Percentiles rank a stretch among this genome's conserved stretches.
phyloP scores from a whole-genome alignment of 352 stramenopile species.

The Phytophthora colocasiae region DNA sequence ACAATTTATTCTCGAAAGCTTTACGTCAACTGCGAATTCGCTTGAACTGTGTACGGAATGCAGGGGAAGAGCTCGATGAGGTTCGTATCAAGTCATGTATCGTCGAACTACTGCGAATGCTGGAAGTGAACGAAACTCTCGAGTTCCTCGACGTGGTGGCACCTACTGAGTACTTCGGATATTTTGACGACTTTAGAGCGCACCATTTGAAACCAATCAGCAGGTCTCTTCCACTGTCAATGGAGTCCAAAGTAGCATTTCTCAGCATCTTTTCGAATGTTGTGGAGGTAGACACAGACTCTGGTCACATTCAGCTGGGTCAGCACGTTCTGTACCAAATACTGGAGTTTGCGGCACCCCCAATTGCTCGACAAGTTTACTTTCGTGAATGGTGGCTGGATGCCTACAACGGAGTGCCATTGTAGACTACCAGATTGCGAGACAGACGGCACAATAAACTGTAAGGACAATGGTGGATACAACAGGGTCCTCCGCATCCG shows the following conservation, averaged over 20 bases:
- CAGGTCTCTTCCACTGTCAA: neutral
- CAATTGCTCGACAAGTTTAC: constrained; percentile 13
- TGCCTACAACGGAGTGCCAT: constrained; percentile 4
- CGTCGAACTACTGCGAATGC: constrained; percentile 5
- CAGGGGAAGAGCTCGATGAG: neutral
- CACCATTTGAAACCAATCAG: constrained; percentile 2
- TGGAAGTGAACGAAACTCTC: constrained; percentile 7
- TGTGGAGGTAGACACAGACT: neutral
- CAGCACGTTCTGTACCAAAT: constrained; percentile 2
- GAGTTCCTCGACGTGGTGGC: constrained; percentile 17
- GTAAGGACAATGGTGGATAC: too few relatives aligned
- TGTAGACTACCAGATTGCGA: neutral
- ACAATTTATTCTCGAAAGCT: constrained; percentile 1
- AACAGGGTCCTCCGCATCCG: too few relatives aligned
- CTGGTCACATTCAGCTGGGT: neutral
- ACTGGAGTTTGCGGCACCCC: neutral
- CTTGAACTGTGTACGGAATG: neutral
- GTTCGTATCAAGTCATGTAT: neutral
- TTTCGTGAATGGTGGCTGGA: constrained; percentile 6
- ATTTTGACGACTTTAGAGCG: neutral
- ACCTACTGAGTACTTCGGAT: neutral
- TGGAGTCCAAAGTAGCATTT: constrained; percentile 10
- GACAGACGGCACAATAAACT: too few relatives aligned
- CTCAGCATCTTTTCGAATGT: constrained; percentile 4
- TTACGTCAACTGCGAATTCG: constrained; percentile 4